Base-by-base conservation (phyloP, 495 filamentous ascomycete species). In the Amorphotheca resinae region DNA sequence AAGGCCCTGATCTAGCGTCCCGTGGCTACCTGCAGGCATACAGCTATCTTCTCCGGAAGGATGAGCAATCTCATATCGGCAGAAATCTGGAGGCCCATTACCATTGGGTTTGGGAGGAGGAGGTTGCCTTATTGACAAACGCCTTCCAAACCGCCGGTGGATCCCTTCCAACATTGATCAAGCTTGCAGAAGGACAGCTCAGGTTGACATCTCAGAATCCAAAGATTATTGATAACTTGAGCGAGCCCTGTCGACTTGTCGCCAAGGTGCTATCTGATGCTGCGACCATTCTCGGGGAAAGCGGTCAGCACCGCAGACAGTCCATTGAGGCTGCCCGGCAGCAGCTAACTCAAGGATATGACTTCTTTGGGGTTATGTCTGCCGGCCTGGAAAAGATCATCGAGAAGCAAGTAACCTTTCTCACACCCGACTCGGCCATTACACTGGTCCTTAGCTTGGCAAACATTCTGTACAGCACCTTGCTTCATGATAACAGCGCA, bases 321-420 rank as follows among this genome's bases (percentile, higher is more conserved):
- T 11, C 23, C 4, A 17, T 20, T 9, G 21, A 49, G 9, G 22
- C 14, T 2, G 23, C 40, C 26, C 41, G 21, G 42, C 54, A 45
- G 17, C 61, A 56, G 20, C 42, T 70, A 4, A 14, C 30, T 11
- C 49, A 58, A 22, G 64, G 57, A 15, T 61, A 67, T 34, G 38
- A 53, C 3, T 60, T 64, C 33, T 75, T 65, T 51, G 56, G 39
- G 16, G 35, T 48, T 17, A 56, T 66, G 32, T 65, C 71, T 0
- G 39, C 51, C n/a, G 59, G 56, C 2, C 44, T 75, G 6, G 56
- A 59, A 5, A 39, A 43, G 21, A 54, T 70, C 38, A 61, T 72
- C 17, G 70, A 73, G 2, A 73, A 65, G 35, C 60, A 65, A 33
- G 59, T 65, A 45, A 72, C 65, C 22, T 62, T 56, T 36, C 54